Evolutionary conservation across 2,329 filamentous ascomycete genomes (phyloP), one percentile per base, ranked within the genome.

Genomic region (Fusarium pseudograminearum): DNA sequence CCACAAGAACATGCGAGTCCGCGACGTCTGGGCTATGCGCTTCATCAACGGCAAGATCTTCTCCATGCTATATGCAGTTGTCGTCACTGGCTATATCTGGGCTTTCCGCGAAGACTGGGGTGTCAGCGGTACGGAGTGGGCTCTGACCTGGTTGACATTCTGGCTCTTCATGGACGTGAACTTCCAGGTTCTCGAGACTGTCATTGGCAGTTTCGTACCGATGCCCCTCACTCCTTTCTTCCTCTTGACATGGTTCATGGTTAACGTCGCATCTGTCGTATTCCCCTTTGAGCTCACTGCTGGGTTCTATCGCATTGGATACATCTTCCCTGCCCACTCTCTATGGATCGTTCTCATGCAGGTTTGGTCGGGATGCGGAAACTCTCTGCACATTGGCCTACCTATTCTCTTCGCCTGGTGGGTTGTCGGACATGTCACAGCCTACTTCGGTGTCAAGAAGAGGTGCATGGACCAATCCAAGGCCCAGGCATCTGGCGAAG

Each of bases 111-210:
- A 80, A 45, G 74, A 70, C 30, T 84, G 83, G 83, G 51, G 63
- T 3, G 80, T 84, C 6, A 73, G 73, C 20, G 78, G 74, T 7
- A 15, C 48, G 3, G 57, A 76, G 38, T 78, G 77, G 34, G 75
- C 61, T 7, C 47, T 69, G 26, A 74, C 67, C 0, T 76, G 78
- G 73, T 66, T 79, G 61, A 70, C 71, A 8, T 67, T 77, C 12
- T 83, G 81, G 82, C 68, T 83, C 0, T 77, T 75, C 46, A 80
- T 82, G 69, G 78, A 83, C 53, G 73, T 79, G 55, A 81, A 84
- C 70, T 83, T 82, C 68, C 76, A 79, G 22, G 73, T 81, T 4
- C 69, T 85, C 4, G 83, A 85, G 55, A 74, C 77, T 4, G 30
- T 65, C 0, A 50, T 77, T 4, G 74, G 58, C 2, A 57, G 58